phyloP scores from a whole-genome alignment of 306 rosid genomes.

The Fragaria nilgerrensis region DNA sequence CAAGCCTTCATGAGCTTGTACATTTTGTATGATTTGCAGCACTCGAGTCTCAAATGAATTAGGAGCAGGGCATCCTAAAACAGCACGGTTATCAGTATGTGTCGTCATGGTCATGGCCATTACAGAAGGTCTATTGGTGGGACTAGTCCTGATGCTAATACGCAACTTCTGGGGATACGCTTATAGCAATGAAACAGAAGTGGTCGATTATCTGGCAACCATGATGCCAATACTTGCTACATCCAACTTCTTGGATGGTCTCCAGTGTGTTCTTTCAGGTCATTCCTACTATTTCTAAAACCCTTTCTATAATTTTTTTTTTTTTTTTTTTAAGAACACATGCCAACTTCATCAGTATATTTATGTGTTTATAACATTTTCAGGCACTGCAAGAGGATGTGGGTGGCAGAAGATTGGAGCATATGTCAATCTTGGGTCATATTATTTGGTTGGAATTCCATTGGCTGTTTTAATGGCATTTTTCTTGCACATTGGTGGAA shows the following conservation, averaged over 20 bases:
- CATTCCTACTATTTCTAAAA: neutral
- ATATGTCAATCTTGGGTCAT: constrained; percentile 63
- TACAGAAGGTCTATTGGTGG: constrained; percentile 47
- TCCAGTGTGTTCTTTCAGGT: constrained; percentile 80
- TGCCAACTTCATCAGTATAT: no score
- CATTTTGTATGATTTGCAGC: constrained; percentile 32
- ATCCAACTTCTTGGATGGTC: constrained; percentile 59
- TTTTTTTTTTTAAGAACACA: no score
- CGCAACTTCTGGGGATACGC: constrained; percentile 75
- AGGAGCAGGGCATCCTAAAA: constrained; percentile 59
- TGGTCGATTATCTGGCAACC: constrained; percentile 49
- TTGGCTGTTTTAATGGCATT: constrained; percentile 56
- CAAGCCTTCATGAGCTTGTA: neutral
- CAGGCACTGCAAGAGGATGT: constrained; percentile 81
- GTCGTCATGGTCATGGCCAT: constrained; percentile 50
- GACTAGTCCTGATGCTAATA: constrained; percentile 39
- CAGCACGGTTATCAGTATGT: constrained; percentile 58
- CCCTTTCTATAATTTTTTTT: neutral
- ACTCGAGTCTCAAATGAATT: constrained; percentile 75
- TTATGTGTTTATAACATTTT: constrained; percentile 6
- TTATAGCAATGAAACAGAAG: constrained; percentile 54
- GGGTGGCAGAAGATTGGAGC: constrained; percentile 89
- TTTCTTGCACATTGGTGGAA: constrained; percentile 57
- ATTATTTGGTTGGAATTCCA: constrained; percentile 73
- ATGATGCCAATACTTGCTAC: constrained; percentile 65